Evolutionary conservation across 2,329 filamentous ascomycete genomes (phyloP).

Genomic region (Pyricularia sp.): DNA sequence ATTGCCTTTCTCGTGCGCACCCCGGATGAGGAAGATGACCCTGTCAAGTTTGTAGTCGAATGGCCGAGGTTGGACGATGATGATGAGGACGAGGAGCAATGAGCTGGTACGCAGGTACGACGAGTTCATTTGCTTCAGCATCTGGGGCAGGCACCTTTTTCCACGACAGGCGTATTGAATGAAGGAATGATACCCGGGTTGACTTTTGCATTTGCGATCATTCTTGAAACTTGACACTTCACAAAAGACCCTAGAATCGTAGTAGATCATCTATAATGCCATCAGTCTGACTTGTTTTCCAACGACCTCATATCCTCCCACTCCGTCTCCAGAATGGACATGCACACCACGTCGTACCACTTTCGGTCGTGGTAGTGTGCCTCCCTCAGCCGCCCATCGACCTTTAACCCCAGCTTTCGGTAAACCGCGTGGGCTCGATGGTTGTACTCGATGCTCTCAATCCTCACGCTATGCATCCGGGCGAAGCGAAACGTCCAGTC

Average conservation of each 20-base stretch:
- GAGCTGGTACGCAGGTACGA: too few species aligned
- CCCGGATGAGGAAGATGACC: constrained; percentile 24
- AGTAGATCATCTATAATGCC: background rate
- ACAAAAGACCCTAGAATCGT: background rate
- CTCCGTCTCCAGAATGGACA: constrained; percentile 28
- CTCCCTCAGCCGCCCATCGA: constrained; percentile 32
- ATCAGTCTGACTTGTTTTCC: background rate
- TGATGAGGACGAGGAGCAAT: constrained; percentile 24
- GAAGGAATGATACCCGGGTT: background rate
- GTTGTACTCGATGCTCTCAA: constrained; percentile 32
- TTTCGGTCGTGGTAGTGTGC: constrained; percentile 30
- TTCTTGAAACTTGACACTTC: background rate
- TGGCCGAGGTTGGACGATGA: constrained; percentile 27
- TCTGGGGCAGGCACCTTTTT: background rate
- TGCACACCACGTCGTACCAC: constrained; percentile 24
- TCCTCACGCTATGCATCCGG: constrained; percentile 31
- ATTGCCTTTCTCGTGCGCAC: constrained; percentile 39
- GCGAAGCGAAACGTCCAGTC: constrained; percentile 35
- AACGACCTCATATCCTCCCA: constrained; percentile 16
- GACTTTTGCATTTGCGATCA: background rate
- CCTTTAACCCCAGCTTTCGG: constrained; percentile 31
- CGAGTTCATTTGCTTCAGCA: background rate
- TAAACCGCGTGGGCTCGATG: constrained; percentile 31
- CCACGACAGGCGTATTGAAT: background rate
- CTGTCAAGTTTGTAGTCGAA: constrained; percentile 28